These are phyloP conservation scores for Stephania yunnanensis DNA, from an alignment of 164 flowering plant genomes.

Conservation along the genomic window DNA sequence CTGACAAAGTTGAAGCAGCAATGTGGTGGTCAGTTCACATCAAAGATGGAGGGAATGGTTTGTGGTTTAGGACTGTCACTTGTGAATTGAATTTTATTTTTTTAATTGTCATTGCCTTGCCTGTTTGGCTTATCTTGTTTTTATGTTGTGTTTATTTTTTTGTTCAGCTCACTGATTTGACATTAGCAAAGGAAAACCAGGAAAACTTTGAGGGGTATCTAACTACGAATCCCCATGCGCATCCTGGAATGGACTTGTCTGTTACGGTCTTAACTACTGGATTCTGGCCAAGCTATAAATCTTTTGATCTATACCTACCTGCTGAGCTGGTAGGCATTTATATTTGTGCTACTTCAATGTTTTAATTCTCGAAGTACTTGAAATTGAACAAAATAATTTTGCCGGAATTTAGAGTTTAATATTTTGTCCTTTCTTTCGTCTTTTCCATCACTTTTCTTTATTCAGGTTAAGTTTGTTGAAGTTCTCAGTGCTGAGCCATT, in stretches of 20 bases:
- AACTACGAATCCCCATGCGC: constrained; percentile 39
- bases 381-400: background rate
- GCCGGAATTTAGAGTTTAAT: background rate
- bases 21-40: constrained; percentile 95
- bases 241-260: constrained; percentile 86
- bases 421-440: background rate
- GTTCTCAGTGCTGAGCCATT: constrained; percentile 38
- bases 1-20: constrained; percentile 89
- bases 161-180: constrained; percentile 75
- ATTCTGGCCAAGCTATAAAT: constrained; percentile 93
- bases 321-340: constrained; percentile 61
- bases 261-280: constrained; percentile 92
- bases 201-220: constrained; percentile 71
- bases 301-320: constrained; percentile 82
- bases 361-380: background rate
- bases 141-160: background rate
- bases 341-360: background rate
- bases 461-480: constrained; percentile 75
- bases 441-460: background rate
- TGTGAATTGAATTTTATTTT: background rate
- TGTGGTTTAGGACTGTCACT: constrained; percentile 14
- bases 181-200: constrained; percentile 82
- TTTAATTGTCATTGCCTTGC: background rate
- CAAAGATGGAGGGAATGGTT: constrained; percentile 99
- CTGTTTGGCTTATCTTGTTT: background rate